A percentile compares a stretch with the other conserved stretches of the same genome.
Evolutionary conservation across 495 filamentous ascomycete species (phyloP).

Genomic region (Daldinia childiae): DNA sequence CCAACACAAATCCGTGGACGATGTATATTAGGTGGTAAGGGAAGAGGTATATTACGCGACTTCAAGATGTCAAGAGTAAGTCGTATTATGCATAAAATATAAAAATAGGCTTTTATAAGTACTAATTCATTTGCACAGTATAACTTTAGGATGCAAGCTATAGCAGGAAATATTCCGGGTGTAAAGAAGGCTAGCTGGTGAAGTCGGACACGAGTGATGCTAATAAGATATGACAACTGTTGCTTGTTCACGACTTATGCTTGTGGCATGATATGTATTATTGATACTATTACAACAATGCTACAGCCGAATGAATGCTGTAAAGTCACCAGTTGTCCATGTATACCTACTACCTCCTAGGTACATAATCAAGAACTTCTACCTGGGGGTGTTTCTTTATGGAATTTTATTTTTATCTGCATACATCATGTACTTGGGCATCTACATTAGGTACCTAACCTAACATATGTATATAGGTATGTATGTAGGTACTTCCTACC

Average conservation of each 20-base stretch:
- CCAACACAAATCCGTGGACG: conserved; percentile 93
- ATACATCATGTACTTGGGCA: too few species aligned
- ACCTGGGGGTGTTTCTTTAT: too few species aligned
- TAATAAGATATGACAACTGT: conserved; percentile 23
- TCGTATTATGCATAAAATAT: conserved; percentile 14
- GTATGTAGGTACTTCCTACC: background rate
- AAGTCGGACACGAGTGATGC: conserved; percentile 14
- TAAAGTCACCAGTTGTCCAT: background rate
- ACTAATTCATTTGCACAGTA: conserved; percentile 66
- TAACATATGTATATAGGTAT: too few species aligned
- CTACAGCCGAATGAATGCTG: background rate
- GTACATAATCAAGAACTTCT: too few species aligned
- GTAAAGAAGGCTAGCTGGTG: conserved; percentile 98
- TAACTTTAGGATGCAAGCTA: conserved; percentile 89
- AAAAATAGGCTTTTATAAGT: background rate
- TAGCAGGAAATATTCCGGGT: conserved; percentile 88
- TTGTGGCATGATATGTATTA: conserved; percentile 12
- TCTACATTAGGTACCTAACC: too few species aligned
- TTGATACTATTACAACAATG: conserved; percentile 11
- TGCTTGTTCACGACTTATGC: conserved; percentile 1
- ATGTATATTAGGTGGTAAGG: conserved; percentile 88
- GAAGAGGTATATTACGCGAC: conserved; percentile 83
- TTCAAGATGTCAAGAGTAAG: conserved; percentile 91
- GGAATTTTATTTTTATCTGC: too few species aligned
- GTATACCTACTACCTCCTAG: too few species aligned